Conservation (phyloP, 2,329 filamentous ascomycete species). For the Trichoderma oligosporum region DNA sequence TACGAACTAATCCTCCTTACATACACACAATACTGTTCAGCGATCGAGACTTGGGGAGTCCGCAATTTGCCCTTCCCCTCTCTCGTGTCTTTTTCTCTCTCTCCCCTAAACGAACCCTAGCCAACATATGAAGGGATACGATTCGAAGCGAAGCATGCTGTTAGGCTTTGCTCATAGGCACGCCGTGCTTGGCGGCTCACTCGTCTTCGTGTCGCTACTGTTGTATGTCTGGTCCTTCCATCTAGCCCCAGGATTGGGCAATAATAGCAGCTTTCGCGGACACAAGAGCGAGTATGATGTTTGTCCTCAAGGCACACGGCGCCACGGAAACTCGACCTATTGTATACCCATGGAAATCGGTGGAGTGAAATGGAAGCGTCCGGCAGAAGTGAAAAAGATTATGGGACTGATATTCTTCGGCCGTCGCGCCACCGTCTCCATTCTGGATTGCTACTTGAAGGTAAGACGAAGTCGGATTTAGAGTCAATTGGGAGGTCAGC, state of each 20-base stretch:
- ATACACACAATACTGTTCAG: too few relatives aligned
- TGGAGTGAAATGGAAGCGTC: conserved; percentile 9
- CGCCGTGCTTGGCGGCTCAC: conserved; percentile 10
- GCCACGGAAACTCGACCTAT: conserved; percentile 9
- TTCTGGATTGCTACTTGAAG: conserved; percentile 46
- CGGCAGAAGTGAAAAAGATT: conserved; percentile 31
- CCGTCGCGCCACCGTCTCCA: conserved; percentile 41
- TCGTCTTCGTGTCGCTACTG: conserved; percentile 13
- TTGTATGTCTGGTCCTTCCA: conserved; percentile 18
- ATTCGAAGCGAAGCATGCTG: neutral
- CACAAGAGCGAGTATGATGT: neutral
- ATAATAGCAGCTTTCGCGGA: neutral
- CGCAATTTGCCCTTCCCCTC: neutral
- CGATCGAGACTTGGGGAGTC: too few relatives aligned
- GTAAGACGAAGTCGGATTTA: conserved; percentile 29
- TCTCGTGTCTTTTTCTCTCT: neutral
- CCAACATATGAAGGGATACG: neutral
- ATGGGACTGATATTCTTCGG: conserved; percentile 47
- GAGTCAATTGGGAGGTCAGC: neutral
- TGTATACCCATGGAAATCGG: conserved; percentile 9
- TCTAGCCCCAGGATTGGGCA: conserved; percentile 5
- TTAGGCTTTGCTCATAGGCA: conserved; percentile 14
- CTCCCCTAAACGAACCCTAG: neutral
- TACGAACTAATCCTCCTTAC: too few relatives aligned
- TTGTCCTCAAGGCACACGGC: conserved; percentile 5